A percentile compares a stretch with the other conserved stretches of the same genome.
Conservation (phyloP, 2,329 filamentous ascomycete genomes). For the Grosmannia clavigera region DNA sequence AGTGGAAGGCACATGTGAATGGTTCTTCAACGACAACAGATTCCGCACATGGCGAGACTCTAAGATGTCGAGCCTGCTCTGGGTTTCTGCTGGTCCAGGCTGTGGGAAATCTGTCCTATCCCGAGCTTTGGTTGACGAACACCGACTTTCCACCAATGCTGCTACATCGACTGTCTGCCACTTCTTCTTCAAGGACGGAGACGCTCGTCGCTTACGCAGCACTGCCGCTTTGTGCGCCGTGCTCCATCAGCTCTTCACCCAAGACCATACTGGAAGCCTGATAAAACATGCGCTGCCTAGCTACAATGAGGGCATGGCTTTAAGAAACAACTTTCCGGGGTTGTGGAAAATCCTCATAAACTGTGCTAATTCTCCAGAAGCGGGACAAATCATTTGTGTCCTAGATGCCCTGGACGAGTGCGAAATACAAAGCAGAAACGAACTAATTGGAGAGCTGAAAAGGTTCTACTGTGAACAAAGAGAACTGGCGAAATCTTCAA, state of each 20-base stretch:
- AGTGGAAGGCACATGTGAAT: not conserved
- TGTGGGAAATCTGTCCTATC: slow-evolving; percentile 23
- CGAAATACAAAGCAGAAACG: slow-evolving; percentile 3
- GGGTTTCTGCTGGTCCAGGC: slow-evolving; percentile 21
- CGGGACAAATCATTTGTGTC: slow-evolving; percentile 17
- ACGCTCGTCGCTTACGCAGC: not conserved
- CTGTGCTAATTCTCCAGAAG: slow-evolving; percentile 1
- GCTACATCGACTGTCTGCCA: slow-evolving; percentile 17
- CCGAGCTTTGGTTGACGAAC: slow-evolving; percentile 17
- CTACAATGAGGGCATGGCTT: slow-evolving; percentile 2
- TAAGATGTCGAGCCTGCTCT: slow-evolving; percentile 12
- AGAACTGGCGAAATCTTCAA: not conserved
- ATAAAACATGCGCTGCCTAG: slow-evolving; percentile 5
- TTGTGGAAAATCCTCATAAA: slow-evolving; percentile 12
- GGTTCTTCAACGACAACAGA: not conserved
- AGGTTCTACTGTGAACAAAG: slow-evolving; percentile 5
- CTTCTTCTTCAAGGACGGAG: slow-evolving; percentile 20
- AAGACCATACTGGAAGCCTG: slow-evolving; percentile 3
- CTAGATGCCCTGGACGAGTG: slow-evolving; percentile 23
- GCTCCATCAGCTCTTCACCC: not conserved
- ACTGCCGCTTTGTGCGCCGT: not conserved
- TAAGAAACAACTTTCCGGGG: slow-evolving; percentile 8
- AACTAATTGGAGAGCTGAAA: slow-evolving; percentile 10
- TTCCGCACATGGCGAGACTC: not conserved
- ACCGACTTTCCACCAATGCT: slow-evolving; percentile 11